Conservation (phyloP, 768 basidiomycete genomes). For the Lactarius quietus region DNA sequence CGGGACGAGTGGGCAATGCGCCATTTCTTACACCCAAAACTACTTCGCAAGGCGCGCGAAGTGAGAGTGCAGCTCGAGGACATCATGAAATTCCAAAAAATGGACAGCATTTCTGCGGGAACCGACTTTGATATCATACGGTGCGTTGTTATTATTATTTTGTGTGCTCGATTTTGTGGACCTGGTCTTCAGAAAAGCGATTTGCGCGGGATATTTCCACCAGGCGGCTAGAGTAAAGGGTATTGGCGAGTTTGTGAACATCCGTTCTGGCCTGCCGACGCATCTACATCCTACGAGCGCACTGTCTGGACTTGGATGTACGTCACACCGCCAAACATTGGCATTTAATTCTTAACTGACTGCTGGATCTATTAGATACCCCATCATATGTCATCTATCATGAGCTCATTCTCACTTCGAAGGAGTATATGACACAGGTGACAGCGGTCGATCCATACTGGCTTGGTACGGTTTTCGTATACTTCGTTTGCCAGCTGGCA, state of each 20-base stretch:
- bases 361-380: constrained; percentile 54
- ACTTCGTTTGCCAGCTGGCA: not conserved
- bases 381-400: constrained; percentile 98
- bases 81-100: constrained; percentile 99
- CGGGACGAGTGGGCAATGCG: constrained; percentile 93
- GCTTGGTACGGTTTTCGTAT: constrained; percentile 57
- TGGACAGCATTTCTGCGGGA: constrained; percentile 86
- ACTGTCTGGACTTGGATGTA: constrained; percentile 92
- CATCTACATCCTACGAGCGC: constrained; percentile 97
- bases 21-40: constrained; percentile 95
- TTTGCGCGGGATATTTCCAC: constrained; percentile 97
- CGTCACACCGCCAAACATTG: constrained; percentile 30
- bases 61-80: constrained; percentile 95
- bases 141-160: constrained; percentile 36
- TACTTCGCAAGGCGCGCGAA: constrained; percentile 91
- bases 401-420: constrained; percentile 91
- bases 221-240: constrained; percentile 98
- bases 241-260: constrained; percentile 98
- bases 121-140: constrained; percentile 92
- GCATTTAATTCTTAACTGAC: constrained; percentile 6
- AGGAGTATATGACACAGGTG: constrained; percentile 99
- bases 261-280: constrained; percentile 90
- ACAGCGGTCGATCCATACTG: constrained; percentile 97
- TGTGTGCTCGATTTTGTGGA: not conserved
- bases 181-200: constrained; percentile 71